Conservation (phyloP, 768 basidiomycete genomes). For the Pulveroboletus frians region DNA sequence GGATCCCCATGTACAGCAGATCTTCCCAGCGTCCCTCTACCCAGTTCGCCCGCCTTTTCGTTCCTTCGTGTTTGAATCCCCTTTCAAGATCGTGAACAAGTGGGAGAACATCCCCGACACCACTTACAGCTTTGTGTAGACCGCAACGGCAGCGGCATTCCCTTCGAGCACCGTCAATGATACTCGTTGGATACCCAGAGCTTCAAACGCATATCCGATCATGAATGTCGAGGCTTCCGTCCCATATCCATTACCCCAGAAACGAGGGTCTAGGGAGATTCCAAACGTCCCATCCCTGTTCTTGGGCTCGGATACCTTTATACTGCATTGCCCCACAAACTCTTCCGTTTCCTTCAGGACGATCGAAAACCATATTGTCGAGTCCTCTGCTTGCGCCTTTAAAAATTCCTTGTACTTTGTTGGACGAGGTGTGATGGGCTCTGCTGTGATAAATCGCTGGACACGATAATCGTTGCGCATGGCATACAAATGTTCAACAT, state of each 20-base stretch:
- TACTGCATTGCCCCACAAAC: not conserved
- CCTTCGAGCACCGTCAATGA: conserved; percentile 20
- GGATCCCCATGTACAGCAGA: conserved; percentile 9
- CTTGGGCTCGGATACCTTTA: conserved; percentile 14
- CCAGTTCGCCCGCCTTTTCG: conserved; percentile 27
- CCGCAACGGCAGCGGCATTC: conserved; percentile 16
- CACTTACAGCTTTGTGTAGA: conserved; percentile 31
- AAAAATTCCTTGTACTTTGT: conserved; percentile 4
- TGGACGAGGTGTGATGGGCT: conserved; percentile 2
- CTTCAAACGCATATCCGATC: conserved; percentile 15
- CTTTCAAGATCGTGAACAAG: conserved; percentile 8
- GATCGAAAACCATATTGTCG: conserved; percentile 9
- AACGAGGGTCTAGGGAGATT: conserved; percentile 13
- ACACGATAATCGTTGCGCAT: conserved; percentile 5
- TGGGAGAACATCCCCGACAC: not conserved
- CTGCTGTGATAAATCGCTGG: conserved; percentile 6
- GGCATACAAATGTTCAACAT: conserved; percentile 1
- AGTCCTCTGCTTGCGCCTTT: conserved; percentile 5
- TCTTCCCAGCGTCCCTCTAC: conserved; percentile 30
- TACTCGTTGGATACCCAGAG: conserved; percentile 28
- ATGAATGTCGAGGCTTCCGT: conserved; percentile 32
- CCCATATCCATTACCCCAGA: conserved; percentile 31
- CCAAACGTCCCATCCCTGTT: conserved; percentile 25
- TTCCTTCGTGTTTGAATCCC: conserved; percentile 33
- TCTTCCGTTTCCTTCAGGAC: conserved; percentile 2